These are phyloP conservation scores for Saccharum spontaneum DNA, from an alignment of 176 grass and related monocot genomes.

Conservation along the genomic window DNA sequence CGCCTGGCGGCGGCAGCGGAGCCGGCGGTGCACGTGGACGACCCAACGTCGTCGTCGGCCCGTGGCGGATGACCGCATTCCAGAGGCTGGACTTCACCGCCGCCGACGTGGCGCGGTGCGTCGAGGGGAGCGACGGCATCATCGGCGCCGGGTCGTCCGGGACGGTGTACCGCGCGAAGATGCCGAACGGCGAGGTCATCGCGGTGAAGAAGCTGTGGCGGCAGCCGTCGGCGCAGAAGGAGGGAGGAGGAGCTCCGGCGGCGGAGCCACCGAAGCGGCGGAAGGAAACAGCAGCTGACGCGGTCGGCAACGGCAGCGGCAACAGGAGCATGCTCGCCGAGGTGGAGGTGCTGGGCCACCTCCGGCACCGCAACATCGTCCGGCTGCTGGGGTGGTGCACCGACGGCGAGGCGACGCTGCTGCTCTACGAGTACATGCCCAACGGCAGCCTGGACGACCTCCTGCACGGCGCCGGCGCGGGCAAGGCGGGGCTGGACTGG, in stretches of 20 bases:
- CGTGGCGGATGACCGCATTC: conserved; percentile 79
- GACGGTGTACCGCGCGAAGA: conserved; percentile 86
- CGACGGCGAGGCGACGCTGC: conserved; percentile 63
- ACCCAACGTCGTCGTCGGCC: conserved; percentile 1
- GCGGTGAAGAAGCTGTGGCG: conserved; percentile 95
- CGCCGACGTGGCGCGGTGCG: conserved; percentile 70
- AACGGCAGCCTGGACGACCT: conserved; percentile 93
- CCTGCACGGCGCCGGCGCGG: conserved; percentile 19
- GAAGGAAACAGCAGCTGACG: not conserved
- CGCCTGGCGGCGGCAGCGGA: not conserved
- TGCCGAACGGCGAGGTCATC: conserved; percentile 79
- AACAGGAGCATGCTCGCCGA: conserved; percentile 40
- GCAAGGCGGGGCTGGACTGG: conserved; percentile 44
- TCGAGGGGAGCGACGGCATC: conserved; percentile 60
- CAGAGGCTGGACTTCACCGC: conserved; percentile 82
- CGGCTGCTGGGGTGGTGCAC: conserved; percentile 79
- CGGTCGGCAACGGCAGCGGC: not conserved
- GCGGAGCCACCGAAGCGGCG: not conserved
- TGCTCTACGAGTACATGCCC: conserved; percentile 97
- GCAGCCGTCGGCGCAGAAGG: conserved; percentile 48
- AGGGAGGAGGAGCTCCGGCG: not conserved
- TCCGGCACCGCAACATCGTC: conserved; percentile 94
- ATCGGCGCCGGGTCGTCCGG: conserved; percentile 75
- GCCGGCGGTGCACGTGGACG: not conserved
- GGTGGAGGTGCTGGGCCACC: conserved; percentile 78